These are phyloP conservation scores for Arthrobotrys pseudoclavata DNA, from an alignment of 2,329 filamentous ascomycete species.

Conservation along the genomic window DNA sequence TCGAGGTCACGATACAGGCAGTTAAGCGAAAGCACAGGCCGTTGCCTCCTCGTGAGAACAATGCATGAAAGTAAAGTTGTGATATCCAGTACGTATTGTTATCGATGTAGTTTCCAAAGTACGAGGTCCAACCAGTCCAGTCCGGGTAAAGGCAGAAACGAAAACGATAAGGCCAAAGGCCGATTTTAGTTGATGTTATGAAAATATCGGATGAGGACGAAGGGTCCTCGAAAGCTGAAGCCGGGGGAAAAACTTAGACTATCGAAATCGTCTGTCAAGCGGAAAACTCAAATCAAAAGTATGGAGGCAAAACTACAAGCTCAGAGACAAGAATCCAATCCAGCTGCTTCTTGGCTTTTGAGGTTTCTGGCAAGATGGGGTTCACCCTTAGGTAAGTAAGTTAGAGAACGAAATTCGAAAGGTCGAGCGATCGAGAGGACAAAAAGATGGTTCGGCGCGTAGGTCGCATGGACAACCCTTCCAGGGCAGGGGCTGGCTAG, in stretches of 20 bases:
- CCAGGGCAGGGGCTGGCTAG: slow-evolving; percentile 33
- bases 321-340: slow-evolving; percentile 27
- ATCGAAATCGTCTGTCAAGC: slow-evolving; percentile 11
- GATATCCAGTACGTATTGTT: not conserved
- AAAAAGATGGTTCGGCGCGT: slow-evolving; percentile 42
- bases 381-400: slow-evolving; percentile 35
- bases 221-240: slow-evolving; percentile 16
- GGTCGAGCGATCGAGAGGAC: slow-evolving; percentile 23
- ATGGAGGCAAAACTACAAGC: slow-evolving; percentile 6
- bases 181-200: slow-evolving; percentile 10
- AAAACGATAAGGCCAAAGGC: slow-evolving; percentile 40
- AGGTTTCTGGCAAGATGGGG: slow-evolving; percentile 25
- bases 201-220: slow-evolving; percentile 35
- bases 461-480: slow-evolving; percentile 54
- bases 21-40: slow-evolving; percentile 42
- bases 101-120: slow-evolving; percentile 28
- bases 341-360: slow-evolving; percentile 25
- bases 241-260: slow-evolving; percentile 25
- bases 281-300: slow-evolving; percentile 35
- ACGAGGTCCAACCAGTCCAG: slow-evolving; percentile 38
- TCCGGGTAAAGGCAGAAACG: slow-evolving; percentile 38
- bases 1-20: slow-evolving; percentile 23
- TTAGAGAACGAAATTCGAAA: slow-evolving; percentile 19
- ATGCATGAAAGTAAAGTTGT: slow-evolving; percentile 16
- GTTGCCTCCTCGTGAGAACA: slow-evolving; percentile 30